These are phyloP conservation scores for Cladophialophora carrionii DNA, from an alignment of 2,329 filamentous ascomycete species.

Conservation along the genomic window DNA sequence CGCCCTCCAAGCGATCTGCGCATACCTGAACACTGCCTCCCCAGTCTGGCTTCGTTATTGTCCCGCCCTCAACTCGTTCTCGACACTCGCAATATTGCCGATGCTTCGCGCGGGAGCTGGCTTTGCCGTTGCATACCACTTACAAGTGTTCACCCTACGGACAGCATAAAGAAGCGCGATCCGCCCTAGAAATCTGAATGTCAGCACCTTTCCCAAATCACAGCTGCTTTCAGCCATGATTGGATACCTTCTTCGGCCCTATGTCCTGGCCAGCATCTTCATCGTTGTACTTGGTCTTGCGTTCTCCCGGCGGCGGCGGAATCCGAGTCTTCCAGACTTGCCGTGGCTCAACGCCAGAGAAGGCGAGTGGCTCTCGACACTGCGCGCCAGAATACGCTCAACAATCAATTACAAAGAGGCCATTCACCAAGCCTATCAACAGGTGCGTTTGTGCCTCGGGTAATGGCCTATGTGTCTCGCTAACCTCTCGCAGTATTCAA, in stretches of 20 bases:
- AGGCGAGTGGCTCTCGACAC: conserved; percentile 22
- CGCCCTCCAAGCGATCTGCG: neutral
- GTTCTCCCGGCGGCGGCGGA: neutral
- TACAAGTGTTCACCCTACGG: neutral
- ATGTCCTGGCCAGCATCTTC: conserved; percentile 5
- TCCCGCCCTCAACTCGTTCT: neutral
- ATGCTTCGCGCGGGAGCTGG: neutral
- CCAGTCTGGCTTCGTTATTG: neutral
- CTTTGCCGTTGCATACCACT: neutral
- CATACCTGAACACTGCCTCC: neutral
- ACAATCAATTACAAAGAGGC: conserved; percentile 24
- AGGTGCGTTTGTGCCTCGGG: conserved; percentile 11
- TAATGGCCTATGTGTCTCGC: neutral
- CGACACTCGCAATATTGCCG: neutral
- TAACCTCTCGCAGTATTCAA: conserved; percentile 27
- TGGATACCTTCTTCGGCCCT: conserved; percentile 15
- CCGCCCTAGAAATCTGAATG: neutral
- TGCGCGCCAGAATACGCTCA: conserved; percentile 25
- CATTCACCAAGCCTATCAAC: conserved; percentile 28
- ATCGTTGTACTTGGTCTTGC: conserved; percentile 6
- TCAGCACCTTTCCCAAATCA: neutral
- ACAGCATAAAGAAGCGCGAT: neutral
- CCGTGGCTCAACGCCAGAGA: conserved; percentile 30
- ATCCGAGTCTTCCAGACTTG: conserved; percentile 23
- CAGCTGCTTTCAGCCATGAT: conserved; percentile 18